Base-by-base conservation (phyloP, 306 rosid species). In the Castanea sativa region DNA sequence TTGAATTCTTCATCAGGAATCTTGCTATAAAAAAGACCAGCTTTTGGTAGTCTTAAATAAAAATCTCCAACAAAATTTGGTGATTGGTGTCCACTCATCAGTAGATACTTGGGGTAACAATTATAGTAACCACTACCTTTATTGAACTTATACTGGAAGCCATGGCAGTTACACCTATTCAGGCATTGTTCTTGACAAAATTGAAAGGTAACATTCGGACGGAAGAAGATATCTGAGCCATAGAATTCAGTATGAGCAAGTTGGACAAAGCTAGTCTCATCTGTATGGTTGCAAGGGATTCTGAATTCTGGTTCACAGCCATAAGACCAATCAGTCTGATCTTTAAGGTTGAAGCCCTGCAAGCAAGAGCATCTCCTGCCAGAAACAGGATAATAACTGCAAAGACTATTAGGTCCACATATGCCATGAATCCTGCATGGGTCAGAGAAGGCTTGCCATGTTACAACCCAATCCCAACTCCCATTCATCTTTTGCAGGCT, bases 291-390 rank as follows among this genome's bases (percentile, higher is more conserved):
- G 77, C 92, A 89, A 55, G 81, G 63, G 55, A 73, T 20, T 18
- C 71, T 19, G 25, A 86, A 90, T 2, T 81, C 80, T 1, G 92
- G 89, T 27, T 51, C 84, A 18, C 94, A 90, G 4, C 94, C 90
- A 15, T 69, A 75, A 3, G 85, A 51, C 94, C 90, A 90, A 25
- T 90, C 90, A 11, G 69, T 51, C 0, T 65, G 80, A 76, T 88
- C 67, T 73, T 63, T 70, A 19, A 75, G 58, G 81, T 70, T 83
- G n/a, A 41, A 85, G 3, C 92, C 94, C 21, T 63, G 84, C 29
- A 88, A 41, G 80, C 92, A 88, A 23, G 78, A 81, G 79, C 94
- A 90, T 55, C 63, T 85, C 38, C 92, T 85, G 4, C 92, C 94
- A 0, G 3, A 5, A 1, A 77, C 41, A 30, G 55, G 81, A 59